Base-by-base conservation (phyloP, 495 filamentous ascomycete species). In the Ramalina intermedia region DNA sequence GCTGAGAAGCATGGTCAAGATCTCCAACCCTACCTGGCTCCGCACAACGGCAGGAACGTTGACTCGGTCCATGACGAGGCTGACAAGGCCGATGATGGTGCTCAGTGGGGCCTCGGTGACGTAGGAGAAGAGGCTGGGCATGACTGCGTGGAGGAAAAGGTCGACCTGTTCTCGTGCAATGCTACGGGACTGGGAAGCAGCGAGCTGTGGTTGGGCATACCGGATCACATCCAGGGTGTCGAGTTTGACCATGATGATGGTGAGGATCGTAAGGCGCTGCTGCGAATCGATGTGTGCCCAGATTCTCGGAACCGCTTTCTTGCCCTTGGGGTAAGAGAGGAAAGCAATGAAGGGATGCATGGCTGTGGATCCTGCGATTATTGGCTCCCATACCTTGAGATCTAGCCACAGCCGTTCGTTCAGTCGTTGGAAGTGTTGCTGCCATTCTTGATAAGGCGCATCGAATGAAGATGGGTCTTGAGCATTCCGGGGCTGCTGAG, bases 311-410 rank as follows among this genome's bases (percentile, higher is more conserved):
- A 99, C 85, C 1, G 85, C 84, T 63, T 91, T 93, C 70, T 95
- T 99, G 57, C 91, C 93, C 69, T 99, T 99, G 43, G 76, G 77
- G 61, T 88, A 94, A 6, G 88, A 90, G 13, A 99, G 75, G 60
- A 99, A 87, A 27, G 87, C 84, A 56, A 99, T 95, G 71, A 99
- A 99, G 1, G 91, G 91, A 61, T 99, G 93, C 1, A 86, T 76
- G 5, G 72, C 72, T 12, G 78, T 75, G 12, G 76, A 79, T 64
- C 74, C 71, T n/a, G 71, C 74, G 37, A 83, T 78, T 52, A 94
- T 90, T 2, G 88, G 87, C 50, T 93, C 88, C 66, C 91, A 84
- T 29, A 96, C 83, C 63, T 90, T 91, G 35, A 95, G 72, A 42
- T 82, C 74, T 20, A 68, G 65, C 91, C 91, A 96, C 4, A 98